A percentile compares a stretch with the other conserved stretches of the same genome.
These are phyloP conservation scores for Boletales sp. DNA, from an alignment of 768 basidiomycete species.

Conservation along the genomic window DNA sequence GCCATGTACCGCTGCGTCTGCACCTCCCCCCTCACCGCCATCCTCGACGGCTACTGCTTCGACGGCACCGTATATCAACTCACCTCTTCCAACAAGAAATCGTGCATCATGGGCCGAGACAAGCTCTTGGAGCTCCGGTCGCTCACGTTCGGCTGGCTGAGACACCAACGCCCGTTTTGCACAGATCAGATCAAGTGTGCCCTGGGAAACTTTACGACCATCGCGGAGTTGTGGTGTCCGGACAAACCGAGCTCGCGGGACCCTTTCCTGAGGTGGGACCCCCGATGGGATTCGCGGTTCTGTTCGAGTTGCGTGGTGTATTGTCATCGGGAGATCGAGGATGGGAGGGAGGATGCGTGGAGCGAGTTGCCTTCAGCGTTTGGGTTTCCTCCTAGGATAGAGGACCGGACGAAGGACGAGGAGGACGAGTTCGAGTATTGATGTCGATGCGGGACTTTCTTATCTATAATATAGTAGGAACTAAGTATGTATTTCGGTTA, in stretches of 20 bases:
- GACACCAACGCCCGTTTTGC: conserved; percentile 10
- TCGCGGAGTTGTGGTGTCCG: conserved; percentile 19
- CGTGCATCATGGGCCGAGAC: conserved; percentile 23
- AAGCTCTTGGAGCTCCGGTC: conserved; percentile 20
- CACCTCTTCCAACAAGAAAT: conserved; percentile 20
- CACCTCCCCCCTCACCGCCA: conserved; percentile 14
- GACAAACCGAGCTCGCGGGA: conserved; percentile 18
- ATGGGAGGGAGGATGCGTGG: conserved; percentile 25
- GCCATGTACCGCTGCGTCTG: conserved; percentile 24
- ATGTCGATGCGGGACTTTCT: no score
- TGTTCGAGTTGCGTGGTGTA: conserved; percentile 17
- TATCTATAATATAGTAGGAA: no score
- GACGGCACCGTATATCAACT: conserved; percentile 15
- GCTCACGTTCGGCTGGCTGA: conserved; percentile 20
- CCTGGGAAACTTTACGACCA: conserved; percentile 19
- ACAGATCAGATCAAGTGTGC: conserved; percentile 19
- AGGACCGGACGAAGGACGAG: not conserved
- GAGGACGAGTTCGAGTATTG: no score
- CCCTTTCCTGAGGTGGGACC: conserved; percentile 22
- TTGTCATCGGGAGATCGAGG: conserved; percentile 25
- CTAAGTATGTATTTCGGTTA: no score
- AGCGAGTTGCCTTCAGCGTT: conserved; percentile 17
- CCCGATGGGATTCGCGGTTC: conserved; percentile 19
- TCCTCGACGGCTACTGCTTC: conserved; percentile 23
- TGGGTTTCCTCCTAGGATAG: conserved; percentile 11